Percentiles rank a stretch among this genome's conserved stretches.
These are phyloP conservation scores for Carex parvula DNA, from an alignment of 176 grass and related monocot genomes.

Conservation along the genomic window DNA sequence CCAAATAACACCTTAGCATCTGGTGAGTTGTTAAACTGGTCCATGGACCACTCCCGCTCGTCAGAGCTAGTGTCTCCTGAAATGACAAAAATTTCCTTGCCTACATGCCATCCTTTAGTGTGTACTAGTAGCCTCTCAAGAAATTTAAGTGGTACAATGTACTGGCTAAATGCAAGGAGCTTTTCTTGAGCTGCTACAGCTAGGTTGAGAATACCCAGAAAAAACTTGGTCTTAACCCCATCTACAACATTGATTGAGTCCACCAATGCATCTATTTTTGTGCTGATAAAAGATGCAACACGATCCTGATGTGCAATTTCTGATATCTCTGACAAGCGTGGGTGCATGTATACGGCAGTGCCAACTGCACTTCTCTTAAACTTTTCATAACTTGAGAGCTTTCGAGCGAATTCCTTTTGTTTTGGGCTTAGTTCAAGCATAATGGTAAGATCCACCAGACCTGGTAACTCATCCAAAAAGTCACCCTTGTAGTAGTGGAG, in stretches of 20 bases:
- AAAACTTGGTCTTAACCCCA: conserved; percentile 89
- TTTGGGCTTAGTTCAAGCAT: conserved; percentile 60
- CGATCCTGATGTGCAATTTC: conserved; percentile 61
- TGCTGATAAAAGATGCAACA: conserved; percentile 33
- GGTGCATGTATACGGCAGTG: conserved; percentile 72
- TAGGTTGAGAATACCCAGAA: conserved; percentile 71
- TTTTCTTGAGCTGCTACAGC: conserved; percentile 75
- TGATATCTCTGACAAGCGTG: conserved; percentile 60
- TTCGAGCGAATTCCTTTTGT: conserved; percentile 54
- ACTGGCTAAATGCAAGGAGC: conserved; percentile 80
- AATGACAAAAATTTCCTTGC: conserved; percentile 90
- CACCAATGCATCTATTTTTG: conserved; percentile 51
- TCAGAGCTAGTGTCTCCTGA: conserved; percentile 67
- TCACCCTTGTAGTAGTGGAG: conserved; percentile 97
- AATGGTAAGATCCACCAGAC: conserved; percentile 73
- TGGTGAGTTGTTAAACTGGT: conserved; percentile 74
- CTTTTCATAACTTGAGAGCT: conserved; percentile 54
- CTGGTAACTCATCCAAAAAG: conserved; percentile 89
- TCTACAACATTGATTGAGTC: conserved; percentile 47
- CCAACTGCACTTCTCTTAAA: conserved; percentile 65
- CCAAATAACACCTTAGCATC: conserved; percentile 91
- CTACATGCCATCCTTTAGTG: conserved; percentile 69
- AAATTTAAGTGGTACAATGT: conserved; percentile 82
- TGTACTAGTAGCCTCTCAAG: conserved; percentile 80
- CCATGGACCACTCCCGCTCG: conserved; percentile 62